phyloP scores from a whole-genome alignment of 2,329 filamentous ascomycete genomes.

The Alternaria postmessia region DNA sequence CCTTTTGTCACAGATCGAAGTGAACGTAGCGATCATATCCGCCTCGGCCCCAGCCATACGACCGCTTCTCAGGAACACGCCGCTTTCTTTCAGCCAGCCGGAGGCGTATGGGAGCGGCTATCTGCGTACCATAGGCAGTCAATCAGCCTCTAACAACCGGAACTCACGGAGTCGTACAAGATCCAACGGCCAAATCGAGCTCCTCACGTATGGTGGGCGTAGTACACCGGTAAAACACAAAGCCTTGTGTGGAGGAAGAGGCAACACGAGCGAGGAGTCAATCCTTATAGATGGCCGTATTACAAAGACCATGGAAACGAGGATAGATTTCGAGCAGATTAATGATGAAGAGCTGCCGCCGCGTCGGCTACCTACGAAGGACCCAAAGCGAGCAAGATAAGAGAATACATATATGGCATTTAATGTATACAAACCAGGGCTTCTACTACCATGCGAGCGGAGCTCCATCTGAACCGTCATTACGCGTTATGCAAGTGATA shows the following conservation, averaged over 20 bases:
- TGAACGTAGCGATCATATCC: slow-evolving; percentile 53
- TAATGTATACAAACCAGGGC: neutral
- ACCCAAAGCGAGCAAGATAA: neutral
- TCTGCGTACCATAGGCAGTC: too few species aligned
- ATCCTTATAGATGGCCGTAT: neutral
- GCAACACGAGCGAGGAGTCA: neutral
- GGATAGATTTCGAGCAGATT: neutral
- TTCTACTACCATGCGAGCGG: neutral
- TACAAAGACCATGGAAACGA: neutral
- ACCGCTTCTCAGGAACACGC: slow-evolving; percentile 40
- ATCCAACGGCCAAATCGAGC: neutral
- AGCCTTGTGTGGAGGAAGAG: neutral
- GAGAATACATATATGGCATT: neutral
- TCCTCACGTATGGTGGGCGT: neutral
- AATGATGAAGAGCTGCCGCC: neutral
- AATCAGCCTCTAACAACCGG: too few species aligned
- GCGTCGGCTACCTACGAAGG: neutral
- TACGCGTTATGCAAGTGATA: neutral
- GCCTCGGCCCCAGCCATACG: slow-evolving; percentile 51
- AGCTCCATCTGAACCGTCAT: neutral
- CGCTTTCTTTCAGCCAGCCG: too few species aligned
- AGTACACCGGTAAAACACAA: neutral
- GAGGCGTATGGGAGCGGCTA: neutral
- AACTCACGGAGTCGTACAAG: too few species aligned
- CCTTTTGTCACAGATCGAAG: slow-evolving; percentile 53